Conservation (phyloP, 352 stramenopile genomes). For the Paralagenidium karlingii region DNA sequence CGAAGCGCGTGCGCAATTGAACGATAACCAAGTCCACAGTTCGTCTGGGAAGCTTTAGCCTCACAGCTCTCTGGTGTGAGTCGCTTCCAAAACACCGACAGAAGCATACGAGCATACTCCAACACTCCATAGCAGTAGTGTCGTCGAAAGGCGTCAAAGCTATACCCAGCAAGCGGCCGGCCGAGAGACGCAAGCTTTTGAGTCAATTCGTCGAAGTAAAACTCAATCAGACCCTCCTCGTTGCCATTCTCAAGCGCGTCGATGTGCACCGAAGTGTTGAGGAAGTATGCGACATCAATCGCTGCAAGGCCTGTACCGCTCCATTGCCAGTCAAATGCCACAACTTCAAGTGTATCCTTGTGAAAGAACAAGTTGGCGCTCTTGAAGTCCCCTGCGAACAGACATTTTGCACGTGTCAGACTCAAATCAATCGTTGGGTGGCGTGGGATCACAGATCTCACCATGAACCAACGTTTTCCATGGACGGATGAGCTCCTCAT, state of each 20-base stretch:
- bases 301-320: conserved; percentile 37
- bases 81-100: conserved; percentile 44
- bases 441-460: too few species aligned
- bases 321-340: conserved; percentile 73
- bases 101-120: conserved; percentile 48
- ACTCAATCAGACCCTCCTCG: conserved; percentile 24
- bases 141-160: conserved; percentile 32
- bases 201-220: conserved; percentile 35
- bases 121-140: conserved; percentile 47
- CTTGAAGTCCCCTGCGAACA: too few species aligned
- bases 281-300: conserved; percentile 49
- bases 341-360: conserved; percentile 15
- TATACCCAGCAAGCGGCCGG: conserved; percentile 10
- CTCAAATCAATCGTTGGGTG: too few species aligned
- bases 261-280: conserved; percentile 54
- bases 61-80: conserved; percentile 32
- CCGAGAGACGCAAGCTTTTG: conserved; percentile 5
- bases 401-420: too few species aligned
- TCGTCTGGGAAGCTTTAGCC: conserved; percentile 24
- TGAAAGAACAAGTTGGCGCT: conserved; percentile 63
- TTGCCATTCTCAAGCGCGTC: conserved; percentile 13
- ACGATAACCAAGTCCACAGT: conserved; percentile 61
- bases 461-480: conserved; percentile 42
- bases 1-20: conserved; percentile 48
- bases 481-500: conserved; percentile 4